phyloP scores from a whole-genome alignment of 148 eudicot species.

The Camellia granthamiana region DNA sequence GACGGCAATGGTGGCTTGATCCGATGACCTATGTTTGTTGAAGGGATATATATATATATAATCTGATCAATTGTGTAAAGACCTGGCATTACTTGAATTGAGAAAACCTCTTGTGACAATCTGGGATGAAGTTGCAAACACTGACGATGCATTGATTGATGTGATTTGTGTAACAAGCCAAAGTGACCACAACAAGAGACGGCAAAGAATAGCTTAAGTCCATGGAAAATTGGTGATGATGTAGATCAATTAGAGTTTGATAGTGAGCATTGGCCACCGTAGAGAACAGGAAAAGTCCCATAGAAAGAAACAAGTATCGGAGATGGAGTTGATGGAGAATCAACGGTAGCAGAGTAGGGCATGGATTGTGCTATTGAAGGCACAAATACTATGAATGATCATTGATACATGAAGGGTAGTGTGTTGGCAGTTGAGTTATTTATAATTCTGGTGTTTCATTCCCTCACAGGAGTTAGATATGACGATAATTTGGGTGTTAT shows the following conservation, averaged over 20 bases:
- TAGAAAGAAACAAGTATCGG: not conserved
- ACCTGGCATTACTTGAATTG: too few species aligned
- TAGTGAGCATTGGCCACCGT: too few species aligned
- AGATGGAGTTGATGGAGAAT: not conserved
- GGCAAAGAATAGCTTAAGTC: not conserved
- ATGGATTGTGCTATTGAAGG: not conserved
- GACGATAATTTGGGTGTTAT: not conserved
- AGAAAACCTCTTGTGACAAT: too few species aligned
- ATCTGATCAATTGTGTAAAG: too few species aligned
- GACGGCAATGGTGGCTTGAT: slow-evolving; percentile 1
- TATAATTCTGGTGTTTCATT: not conserved
- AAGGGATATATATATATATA: too few species aligned
- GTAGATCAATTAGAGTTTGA: too few species aligned
- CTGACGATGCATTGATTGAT: too few species aligned
- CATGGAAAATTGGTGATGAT: too few species aligned
- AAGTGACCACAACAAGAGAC: not conserved
- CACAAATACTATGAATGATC: not conserved
- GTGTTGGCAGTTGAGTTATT: not conserved
- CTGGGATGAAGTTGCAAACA: too few species aligned
- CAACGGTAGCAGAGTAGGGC: not conserved
- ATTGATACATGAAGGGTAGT: not conserved
- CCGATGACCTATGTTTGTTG: too few species aligned
- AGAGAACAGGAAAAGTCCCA: too few species aligned
- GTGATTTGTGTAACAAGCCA: too few species aligned
- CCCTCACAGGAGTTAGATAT: not conserved